phyloP scores from a whole-genome alignment of 306 rosid genomes.

The Argentina anserina region DNA sequence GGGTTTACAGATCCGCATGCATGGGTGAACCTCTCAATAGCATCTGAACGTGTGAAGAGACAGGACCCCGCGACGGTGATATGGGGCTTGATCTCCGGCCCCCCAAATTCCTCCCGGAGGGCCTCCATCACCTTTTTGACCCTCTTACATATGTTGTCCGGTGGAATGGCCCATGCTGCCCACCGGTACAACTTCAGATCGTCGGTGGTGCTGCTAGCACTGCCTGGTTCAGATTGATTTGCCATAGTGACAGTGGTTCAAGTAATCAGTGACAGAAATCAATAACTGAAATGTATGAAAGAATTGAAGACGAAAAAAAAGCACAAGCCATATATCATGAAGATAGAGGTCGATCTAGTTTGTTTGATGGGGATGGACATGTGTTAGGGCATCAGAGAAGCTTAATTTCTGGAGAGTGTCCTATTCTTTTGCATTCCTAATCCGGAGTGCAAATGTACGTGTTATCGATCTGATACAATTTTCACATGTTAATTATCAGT shows the following conservation, averaged over 20 bases:
- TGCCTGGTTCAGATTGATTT: neutral
- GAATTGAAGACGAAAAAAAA: neutral
- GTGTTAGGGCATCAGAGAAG: neutral
- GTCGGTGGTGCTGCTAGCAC: neutral
- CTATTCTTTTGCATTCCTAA: neutral
- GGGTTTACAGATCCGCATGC: neutral
- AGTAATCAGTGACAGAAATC: neutral
- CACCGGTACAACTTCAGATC: slow-evolving; percentile 15
- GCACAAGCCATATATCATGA: neutral
- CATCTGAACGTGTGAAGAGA: neutral
- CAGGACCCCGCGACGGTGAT: slow-evolving; percentile 74
- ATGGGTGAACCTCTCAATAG: neutral
- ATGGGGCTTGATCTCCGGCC: slow-evolving; percentile 72
- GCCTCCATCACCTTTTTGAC: slow-evolving; percentile 43
- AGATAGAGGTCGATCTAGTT: neutral
- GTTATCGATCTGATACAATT: neutral
- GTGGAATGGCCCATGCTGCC: slow-evolving; percentile 77
- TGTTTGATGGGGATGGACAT: neutral
- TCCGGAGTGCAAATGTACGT: neutral
- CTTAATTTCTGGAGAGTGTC: neutral
- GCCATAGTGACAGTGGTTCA: neutral
- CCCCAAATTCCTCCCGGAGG: slow-evolving; percentile 61
- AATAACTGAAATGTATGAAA: neutral
- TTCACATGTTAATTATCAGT: no score
- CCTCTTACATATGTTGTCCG: slow-evolving; percentile 43